These are phyloP conservation scores for Talaromyces pinophilus DNA, from an alignment of 2,329 filamentous ascomycete genomes.

Conservation along the genomic window DNA sequence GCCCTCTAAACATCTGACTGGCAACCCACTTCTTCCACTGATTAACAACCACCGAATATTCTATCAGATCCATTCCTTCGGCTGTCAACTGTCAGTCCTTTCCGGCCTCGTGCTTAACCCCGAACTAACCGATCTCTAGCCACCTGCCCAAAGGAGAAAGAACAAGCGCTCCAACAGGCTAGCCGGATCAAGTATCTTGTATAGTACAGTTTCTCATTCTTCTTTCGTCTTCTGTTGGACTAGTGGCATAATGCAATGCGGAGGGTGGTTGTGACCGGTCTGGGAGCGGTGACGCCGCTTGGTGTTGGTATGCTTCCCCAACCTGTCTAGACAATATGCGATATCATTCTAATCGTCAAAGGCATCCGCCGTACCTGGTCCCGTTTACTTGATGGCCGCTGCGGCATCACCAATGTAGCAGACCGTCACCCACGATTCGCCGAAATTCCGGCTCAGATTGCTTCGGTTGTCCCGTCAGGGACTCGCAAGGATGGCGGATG, in stretches of 20 bases:
- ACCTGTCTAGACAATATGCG: not conserved
- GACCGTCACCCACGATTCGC: conserved; percentile 64
- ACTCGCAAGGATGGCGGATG: conserved; percentile 46
- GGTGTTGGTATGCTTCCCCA: conserved; percentile 63
- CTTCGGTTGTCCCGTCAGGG: conserved; percentile 73
- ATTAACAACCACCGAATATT: not conserved
- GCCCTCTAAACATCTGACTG: not conserved
- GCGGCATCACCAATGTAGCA: conserved; percentile 75
- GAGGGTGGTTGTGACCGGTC: conserved; percentile 79
- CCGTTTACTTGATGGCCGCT: conserved; percentile 75
- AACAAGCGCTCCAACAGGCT: conserved; percentile 5
- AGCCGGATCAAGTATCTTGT: conserved; percentile 10
- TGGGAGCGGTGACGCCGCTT: conserved; percentile 79
- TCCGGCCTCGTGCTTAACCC: not conserved
- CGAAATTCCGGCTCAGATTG: conserved; percentile 78
- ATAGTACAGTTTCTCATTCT: not conserved
- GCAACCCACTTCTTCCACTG: not conserved
- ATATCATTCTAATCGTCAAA: conserved; percentile 30
- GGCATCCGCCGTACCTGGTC: conserved; percentile 76
- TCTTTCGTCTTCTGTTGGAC: not conserved
- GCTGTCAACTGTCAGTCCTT: not conserved
- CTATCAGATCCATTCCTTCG: not conserved
- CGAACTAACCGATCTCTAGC: not conserved
- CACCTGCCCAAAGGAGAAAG: conserved; percentile 16
- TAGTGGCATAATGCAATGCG: conserved; percentile 41